phyloP scores from a whole-genome alignment of 306 rosid species.

The Medicago ruthenica region DNA sequence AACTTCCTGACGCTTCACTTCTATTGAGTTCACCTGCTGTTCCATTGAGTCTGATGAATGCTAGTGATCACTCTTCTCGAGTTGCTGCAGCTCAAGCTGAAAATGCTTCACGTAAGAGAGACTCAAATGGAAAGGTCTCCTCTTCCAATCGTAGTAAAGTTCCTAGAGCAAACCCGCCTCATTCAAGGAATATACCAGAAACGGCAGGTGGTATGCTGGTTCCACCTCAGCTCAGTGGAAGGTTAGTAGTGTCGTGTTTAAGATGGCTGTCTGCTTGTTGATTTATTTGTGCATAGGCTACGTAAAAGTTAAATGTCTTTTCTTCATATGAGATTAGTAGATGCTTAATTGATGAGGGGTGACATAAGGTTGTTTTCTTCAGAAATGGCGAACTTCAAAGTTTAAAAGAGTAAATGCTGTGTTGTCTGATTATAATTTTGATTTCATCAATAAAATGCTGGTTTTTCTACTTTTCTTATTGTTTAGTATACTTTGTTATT shows the following conservation, averaged over 20 bases:
- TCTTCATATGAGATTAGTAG: constrained; percentile 17
- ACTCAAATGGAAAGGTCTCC: constrained; percentile 56
- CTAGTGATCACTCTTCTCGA: constrained; percentile 68
- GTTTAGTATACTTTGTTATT: constrained; percentile 5
- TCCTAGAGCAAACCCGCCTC: constrained; percentile 73
- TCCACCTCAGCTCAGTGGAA: constrained; percentile 97
- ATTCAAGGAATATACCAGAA: constrained; percentile 76
- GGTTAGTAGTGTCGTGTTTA: constrained; percentile 57
- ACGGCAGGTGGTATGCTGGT: constrained; percentile 62
- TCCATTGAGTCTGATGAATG: constrained; percentile 53
- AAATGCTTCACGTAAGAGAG: constrained; percentile 84
- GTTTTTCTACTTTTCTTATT: constrained; percentile 11
- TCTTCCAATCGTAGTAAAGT: constrained; percentile 63
- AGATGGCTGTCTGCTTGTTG: background rate
- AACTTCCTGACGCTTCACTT: constrained; percentile 92
- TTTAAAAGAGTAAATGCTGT: background rate
- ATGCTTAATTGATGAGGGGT: constrained; percentile 3
- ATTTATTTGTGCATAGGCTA: constrained; percentile 15
- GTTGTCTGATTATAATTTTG: constrained; percentile 1
- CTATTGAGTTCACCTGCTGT: constrained; percentile 69
- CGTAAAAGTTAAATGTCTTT: background rate
- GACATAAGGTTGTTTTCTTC: no score
- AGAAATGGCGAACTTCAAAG: no score
- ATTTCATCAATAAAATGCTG: constrained; percentile 8
- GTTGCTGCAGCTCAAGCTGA: constrained; percentile 82